phyloP scores from a whole-genome alignment of 140 eudicot genomes.

The Senecio squalidus region DNA sequence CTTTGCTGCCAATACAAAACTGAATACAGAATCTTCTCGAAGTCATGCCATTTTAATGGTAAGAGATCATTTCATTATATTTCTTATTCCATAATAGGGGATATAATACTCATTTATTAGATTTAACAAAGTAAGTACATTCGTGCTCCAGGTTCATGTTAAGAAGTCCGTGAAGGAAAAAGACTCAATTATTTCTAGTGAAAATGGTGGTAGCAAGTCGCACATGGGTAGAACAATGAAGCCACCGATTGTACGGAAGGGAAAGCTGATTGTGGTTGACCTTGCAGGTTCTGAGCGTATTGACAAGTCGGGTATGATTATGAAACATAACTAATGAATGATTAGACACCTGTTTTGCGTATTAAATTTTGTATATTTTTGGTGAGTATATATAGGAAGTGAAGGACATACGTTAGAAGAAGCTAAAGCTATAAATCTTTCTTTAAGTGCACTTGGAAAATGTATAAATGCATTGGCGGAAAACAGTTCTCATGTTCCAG shows the following conservation, averaged over 20 bases:
- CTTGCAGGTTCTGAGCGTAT: constrained; percentile 98
- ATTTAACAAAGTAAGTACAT: too few relatives aligned
- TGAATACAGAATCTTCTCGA: constrained; percentile 93
- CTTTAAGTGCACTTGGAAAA: constrained; percentile 89
- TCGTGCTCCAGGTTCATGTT: constrained; percentile 60
- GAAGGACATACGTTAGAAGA: constrained; percentile 96
- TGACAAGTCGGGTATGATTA: constrained; percentile 67
- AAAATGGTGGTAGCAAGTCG: constrained; percentile 41
- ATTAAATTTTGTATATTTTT: background rate
- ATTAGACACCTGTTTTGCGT: background rate
- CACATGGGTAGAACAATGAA: constrained; percentile 51
- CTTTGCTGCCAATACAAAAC: constrained; percentile 87
- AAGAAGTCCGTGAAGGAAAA: constrained; percentile 66
- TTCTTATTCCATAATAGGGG: too few relatives aligned
- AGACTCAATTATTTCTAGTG: constrained; percentile 33
- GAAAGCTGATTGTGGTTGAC: constrained; percentile 86
- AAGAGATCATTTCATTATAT: constrained; percentile 2
- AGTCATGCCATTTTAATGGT: constrained; percentile 98
- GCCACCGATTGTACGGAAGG: constrained; percentile 70
- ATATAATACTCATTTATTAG: too few relatives aligned
- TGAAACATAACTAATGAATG: background rate
- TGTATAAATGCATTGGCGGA: constrained; percentile 96
- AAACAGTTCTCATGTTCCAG: constrained; percentile 89
- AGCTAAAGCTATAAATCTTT: constrained; percentile 91
- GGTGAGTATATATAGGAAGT: constrained; percentile 46